Evolutionary conservation across 257 asterid genomes (phyloP).

Genomic region (Solanum pennellii): DNA sequence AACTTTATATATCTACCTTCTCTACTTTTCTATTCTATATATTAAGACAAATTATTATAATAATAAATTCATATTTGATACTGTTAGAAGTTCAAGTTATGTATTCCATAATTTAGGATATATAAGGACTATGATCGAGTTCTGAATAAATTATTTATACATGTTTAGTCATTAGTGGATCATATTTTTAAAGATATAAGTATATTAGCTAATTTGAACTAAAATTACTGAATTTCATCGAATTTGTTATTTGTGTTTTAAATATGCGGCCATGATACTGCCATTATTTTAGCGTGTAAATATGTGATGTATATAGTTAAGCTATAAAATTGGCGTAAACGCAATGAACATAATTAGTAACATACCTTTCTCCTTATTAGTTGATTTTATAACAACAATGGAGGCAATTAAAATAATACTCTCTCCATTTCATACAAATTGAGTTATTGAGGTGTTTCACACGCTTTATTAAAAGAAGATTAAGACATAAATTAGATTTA

Average conservation of each 20-base stretch:
- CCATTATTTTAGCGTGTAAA: not conserved
- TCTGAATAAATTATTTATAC: not conserved
- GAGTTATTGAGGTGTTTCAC: no score
- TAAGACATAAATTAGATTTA: no score
- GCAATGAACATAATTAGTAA: not conserved
- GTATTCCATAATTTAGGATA: no score
- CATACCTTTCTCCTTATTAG: no score
- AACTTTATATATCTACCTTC: not conserved
- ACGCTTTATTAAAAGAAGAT: no score
- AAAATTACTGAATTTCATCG: not conserved
- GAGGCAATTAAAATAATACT: not conserved
- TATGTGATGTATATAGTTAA: no score
- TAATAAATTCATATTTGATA: not conserved
- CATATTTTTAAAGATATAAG: not conserved
- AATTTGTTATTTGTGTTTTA: not conserved
- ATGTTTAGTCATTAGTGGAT: not conserved
- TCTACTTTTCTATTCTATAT: not conserved
- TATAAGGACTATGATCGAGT: not conserved
- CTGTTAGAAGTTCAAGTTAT: no score
- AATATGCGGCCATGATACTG: not conserved
- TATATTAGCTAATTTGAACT: not conserved
- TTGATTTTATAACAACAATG: not conserved
- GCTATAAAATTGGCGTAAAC: not conserved
- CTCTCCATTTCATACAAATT: no score
- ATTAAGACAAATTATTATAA: not conserved